Evolutionary conservation across 371 early-diverging fungal species (phyloP).

Genomic region (Mucor racemosus): DNA sequence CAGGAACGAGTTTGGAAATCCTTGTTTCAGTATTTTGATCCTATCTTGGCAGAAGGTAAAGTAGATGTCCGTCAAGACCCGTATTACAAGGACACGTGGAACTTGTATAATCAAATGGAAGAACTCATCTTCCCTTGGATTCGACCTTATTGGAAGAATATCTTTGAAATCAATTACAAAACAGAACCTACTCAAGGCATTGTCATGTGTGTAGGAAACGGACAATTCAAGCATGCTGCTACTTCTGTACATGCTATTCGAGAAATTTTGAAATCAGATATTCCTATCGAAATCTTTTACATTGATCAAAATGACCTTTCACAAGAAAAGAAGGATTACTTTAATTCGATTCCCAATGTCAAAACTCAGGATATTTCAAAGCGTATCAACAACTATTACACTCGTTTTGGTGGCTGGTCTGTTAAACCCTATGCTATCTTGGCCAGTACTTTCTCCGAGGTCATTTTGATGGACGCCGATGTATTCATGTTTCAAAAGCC

Average conservation of each 20-base stretch:
- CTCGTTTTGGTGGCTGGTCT: conserved; percentile 64
- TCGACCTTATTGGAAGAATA: conserved; percentile 29
- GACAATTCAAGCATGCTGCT: conserved; percentile 35
- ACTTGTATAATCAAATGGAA: conserved; percentile 30
- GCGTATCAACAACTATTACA: conserved; percentile 49
- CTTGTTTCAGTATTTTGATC: conserved; percentile 39
- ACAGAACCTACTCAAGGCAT: conserved; percentile 50
- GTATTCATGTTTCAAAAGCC: conserved; percentile 71
- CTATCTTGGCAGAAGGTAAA: conserved; percentile 28
- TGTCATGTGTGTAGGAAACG: conserved; percentile 44
- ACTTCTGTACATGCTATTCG: conserved; percentile 40
- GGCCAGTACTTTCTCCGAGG: conserved; percentile 66
- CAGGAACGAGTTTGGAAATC: conserved; percentile 38
- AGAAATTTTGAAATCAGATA: conserved; percentile 45
- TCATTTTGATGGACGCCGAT: conserved; percentile 79
- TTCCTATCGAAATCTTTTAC: conserved; percentile 77
- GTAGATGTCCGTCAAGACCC: conserved; percentile 24
- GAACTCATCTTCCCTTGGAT: conserved; percentile 36
- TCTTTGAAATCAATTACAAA: conserved; percentile 34
- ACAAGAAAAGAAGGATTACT: conserved; percentile 35
- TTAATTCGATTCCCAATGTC: conserved; percentile 49
- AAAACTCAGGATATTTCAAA: conserved; percentile 53
- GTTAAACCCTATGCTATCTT: conserved; percentile 71
- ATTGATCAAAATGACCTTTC: conserved; percentile 63
- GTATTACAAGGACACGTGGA: conserved; percentile 26